These are phyloP conservation scores for Mycena pura DNA, from an alignment of 768 basidiomycete genomes.

Conservation along the genomic window DNA sequence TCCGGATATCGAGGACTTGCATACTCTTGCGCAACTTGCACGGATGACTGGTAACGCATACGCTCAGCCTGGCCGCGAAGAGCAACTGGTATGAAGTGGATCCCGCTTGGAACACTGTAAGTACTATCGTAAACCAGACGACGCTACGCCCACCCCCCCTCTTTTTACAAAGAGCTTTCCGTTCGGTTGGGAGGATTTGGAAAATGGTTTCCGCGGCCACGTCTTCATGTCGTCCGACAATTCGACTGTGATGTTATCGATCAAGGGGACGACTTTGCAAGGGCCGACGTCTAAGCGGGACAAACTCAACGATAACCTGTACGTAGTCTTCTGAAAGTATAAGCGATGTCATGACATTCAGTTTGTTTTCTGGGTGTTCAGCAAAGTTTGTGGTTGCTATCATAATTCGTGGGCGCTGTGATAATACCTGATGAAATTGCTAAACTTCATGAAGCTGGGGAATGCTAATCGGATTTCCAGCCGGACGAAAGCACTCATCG, in stretches of 20 bases:
- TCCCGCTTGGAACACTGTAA: constrained; percentile 69
- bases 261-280: constrained; percentile 86
- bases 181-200: constrained; percentile 72
- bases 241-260: constrained; percentile 82
- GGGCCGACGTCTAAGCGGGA: constrained; percentile 91
- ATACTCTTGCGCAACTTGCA: constrained; percentile 84
- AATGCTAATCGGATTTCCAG: neutral
- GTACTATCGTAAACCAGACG: constrained; percentile 12
- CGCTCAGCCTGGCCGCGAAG: constrained; percentile 67
- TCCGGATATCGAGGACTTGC: constrained; percentile 80
- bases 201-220: constrained; percentile 88
- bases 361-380: constrained; percentile 81
- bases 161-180: constrained; percentile 67
- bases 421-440: constrained; percentile 61
- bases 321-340: constrained; percentile 14
- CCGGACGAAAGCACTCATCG: constrained; percentile 79
- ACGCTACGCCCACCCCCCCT: constrained; percentile 10
- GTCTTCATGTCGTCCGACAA: constrained; percentile 84
- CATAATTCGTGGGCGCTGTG: constrained; percentile 73
- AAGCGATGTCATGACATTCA: neutral
- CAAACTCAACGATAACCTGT: constrained; percentile 90
- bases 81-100: constrained; percentile 87
- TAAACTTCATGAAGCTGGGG: neutral
- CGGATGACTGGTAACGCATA: constrained; percentile 93
- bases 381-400: constrained; percentile 90